Conservation (phyloP, 164 flowering plant species). For the Aristolochia fimbriata region DNA sequence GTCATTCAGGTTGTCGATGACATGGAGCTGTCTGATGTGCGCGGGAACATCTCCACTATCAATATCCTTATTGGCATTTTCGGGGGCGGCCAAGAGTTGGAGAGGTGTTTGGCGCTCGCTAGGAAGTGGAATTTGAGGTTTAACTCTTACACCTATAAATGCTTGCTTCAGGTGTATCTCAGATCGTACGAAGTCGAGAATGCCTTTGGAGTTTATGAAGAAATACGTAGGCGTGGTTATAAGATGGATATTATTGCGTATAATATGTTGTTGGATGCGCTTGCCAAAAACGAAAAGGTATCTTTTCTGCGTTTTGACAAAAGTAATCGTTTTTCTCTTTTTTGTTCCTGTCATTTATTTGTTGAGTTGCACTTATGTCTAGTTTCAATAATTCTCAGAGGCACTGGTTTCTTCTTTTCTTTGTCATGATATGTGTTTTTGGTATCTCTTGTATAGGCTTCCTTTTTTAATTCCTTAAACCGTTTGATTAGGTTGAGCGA, state of each 20-base stretch:
- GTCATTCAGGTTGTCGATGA: conserved; percentile 33
- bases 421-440: conserved; percentile 13
- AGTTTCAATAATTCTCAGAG: neutral
- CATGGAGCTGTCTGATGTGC: conserved; percentile 40
- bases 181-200: conserved; percentile 27
- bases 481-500: conserved; percentile 52
- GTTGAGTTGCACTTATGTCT: neutral
- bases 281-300: conserved; percentile 67
- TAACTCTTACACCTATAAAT: conserved; percentile 70
- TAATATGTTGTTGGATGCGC: conserved; percentile 78
- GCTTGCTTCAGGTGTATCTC: conserved; percentile 67
- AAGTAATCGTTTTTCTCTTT: neutral
- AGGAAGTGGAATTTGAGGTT: conserved; percentile 66
- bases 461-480: too few relatives aligned
- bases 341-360: neutral
- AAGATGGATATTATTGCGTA: conserved; percentile 57
- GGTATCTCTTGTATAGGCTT: neutral
- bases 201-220: conserved; percentile 41
- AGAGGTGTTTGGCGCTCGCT: conserved; percentile 44
- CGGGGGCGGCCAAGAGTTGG: conserved; percentile 23
- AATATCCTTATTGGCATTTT: conserved; percentile 61
- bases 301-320: neutral
- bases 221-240: conserved; percentile 51
- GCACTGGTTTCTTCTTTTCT: neutral
- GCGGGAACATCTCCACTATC: conserved; percentile 70